Evolutionary conservation across 495 filamentous ascomycete species (phyloP).

Genomic region (Jackrogersella minutella): DNA sequence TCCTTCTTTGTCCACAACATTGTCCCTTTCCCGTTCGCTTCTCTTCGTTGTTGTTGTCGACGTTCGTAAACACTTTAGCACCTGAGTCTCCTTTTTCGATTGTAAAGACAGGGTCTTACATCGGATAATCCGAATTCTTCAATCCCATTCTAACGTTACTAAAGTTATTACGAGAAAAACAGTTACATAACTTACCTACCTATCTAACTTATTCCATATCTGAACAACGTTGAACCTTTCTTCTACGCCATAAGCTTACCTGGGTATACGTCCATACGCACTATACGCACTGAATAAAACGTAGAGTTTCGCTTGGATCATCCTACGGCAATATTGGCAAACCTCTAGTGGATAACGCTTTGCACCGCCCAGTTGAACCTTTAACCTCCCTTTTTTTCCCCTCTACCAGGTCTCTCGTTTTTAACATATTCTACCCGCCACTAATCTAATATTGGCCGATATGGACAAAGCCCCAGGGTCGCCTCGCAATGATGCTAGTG

Average conservation of each 20-base stretch:
- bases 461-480: conserved; percentile 35
- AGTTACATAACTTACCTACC: conserved; percentile 8
- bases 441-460: conserved; percentile 18
- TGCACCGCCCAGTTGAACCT: not conserved
- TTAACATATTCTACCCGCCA: conserved; percentile 14
- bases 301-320: conserved; percentile 36
- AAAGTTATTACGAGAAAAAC: not conserved
- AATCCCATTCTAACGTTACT: conserved; percentile 23
- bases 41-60: not conserved
- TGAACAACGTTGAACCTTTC: no score
- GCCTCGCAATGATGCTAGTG: conserved; percentile 34
- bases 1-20: conserved; percentile 14
- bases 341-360: conserved; percentile 7
- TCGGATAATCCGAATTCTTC: conserved; percentile 11
- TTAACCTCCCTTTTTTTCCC: conserved; percentile 7
- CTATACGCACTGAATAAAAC: conserved; percentile 18
- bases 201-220: no score
- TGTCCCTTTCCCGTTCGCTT: conserved; percentile 21
- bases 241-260: conserved; percentile 10
- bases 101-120: conserved; percentile 26
- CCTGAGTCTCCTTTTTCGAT: conserved; percentile 14
- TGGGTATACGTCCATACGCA: not conserved
- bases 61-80: not conserved
- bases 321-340: not conserved
- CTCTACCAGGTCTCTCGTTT: conserved; percentile 21